Percentiles rank a stretch among this genome's conserved stretches.
phyloP scores from a whole-genome alignment of 192 early-diverging fungal genomes.

The Pilaira anomala region DNA sequence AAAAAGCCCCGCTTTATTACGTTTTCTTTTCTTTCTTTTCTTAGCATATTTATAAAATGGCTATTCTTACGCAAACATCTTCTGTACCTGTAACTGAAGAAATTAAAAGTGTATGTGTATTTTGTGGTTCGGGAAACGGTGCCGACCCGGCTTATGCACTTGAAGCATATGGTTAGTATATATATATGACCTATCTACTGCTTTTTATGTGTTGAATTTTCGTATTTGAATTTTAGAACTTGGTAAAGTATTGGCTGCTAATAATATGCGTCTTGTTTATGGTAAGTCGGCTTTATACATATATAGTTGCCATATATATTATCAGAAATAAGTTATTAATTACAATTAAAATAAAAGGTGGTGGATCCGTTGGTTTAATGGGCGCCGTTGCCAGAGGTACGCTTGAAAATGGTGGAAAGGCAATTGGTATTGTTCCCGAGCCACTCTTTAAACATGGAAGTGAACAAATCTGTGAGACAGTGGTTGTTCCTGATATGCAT shows the following conservation, averaged over 20 bases:
- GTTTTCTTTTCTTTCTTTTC: conserved; percentile 2
- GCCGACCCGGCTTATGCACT: conserved; percentile 41
- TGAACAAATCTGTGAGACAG: conserved; percentile 41
- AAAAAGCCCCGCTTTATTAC: too few relatives aligned
- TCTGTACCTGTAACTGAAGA: too few relatives aligned
- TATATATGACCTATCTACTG: not conserved
- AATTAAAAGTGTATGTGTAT: conserved; percentile 26
- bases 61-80: too few relatives aligned
- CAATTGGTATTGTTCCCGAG: conserved; percentile 75
- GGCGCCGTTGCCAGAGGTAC: conserved; percentile 74
- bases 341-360: too few relatives aligned
- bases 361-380: conserved; percentile 74
- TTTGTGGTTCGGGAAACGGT: conserved; percentile 25
- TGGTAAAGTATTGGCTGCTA: conserved; percentile 50
- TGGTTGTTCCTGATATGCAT: conserved; percentile 81
- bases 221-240: conserved; percentile 34
- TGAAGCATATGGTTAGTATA: conserved; percentile 39
- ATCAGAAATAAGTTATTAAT: too few relatives aligned
- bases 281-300: conserved; percentile 40
- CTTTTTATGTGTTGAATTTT: not conserved
- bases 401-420: conserved; percentile 53
- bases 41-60: conserved; percentile 1
- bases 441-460: conserved; percentile 47
- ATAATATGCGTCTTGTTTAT: conserved; percentile 64
- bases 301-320: too few relatives aligned